Evolutionary conservation across 2,329 filamentous ascomycete species (phyloP), one percentile per base, ranked within the genome.

Genomic region (Emericellopsis atlantica): DNA sequence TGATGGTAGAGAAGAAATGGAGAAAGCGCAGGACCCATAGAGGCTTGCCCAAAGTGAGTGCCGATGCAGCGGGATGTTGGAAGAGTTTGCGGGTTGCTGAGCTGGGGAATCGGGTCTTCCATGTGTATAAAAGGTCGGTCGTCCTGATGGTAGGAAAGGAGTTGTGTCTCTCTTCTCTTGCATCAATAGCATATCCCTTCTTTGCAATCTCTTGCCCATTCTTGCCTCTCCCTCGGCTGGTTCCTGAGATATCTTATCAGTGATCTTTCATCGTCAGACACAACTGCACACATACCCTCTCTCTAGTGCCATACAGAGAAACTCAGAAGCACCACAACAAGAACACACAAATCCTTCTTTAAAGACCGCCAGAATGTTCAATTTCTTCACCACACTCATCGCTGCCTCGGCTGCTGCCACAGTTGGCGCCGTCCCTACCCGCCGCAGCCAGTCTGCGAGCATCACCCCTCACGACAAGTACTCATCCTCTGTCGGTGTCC

Each of bases 381-480:
- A 43, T 29, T 39, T 46, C 40, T 42, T 51, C 43, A 47, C 49
- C 41, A 39, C 49, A 32, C 26, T 50, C 45, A 37, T 51, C 39
- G 49, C 45, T 29, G 48, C 43, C 36, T 48, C 50, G 44, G 50
- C 48, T 43, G 26, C 26, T 29, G 44, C 45, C 43, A 18, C 51
- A 39, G 48, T 43, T 40, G 48, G 45, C 10, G 43, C 44, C 42
- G 45, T 49, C 43, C 49, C 48, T 14, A 32, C 39, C 36, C 31
- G 39, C 26, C 39, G 39, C 35, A 32, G 38, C 34, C 21, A 48
- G 40, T 9, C 49, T 40, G 34, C 41, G 38, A 32, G 43, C 46
- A 58, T 66, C 44, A 78, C 74, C 5, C 74, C 74, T 26, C 74
- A 79, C 53, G 69, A 69, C 46, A 57, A 61, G 49, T 79, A 67